Percentiles rank a stretch among this genome's conserved stretches.
These are phyloP conservation scores for Poronia punctata DNA, from an alignment of 495 filamentous ascomycete genomes.

Conservation along the genomic window DNA sequence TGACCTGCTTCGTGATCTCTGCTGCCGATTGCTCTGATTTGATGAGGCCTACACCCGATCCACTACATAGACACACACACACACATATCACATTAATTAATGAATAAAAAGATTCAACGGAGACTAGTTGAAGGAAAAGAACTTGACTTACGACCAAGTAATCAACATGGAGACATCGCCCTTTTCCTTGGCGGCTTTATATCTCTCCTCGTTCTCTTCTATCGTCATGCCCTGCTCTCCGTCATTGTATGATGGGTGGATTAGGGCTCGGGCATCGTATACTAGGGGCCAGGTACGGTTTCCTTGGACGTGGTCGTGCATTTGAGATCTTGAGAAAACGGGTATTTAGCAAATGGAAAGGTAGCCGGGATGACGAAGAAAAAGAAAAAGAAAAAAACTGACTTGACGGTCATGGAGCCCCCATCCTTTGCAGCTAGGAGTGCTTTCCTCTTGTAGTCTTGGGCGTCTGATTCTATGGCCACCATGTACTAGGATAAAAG, in stretches of 20 bases:
- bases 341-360: neutral
- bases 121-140: neutral
- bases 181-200: conserved; percentile 41
- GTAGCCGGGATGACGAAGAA: neutral
- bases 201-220: conserved; percentile 49
- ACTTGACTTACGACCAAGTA: conserved; percentile 50
- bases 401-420: conserved; percentile 54
- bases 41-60: conserved; percentile 56
- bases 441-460: conserved; percentile 52
- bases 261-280: conserved; percentile 60
- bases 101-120: neutral
- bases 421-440: conserved; percentile 58
- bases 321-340: conserved; percentile 36
- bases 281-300: conserved; percentile 56
- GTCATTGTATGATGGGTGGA: conserved; percentile 54
- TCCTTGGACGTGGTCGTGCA: conserved; percentile 65
- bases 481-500: conserved; percentile 45
- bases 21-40: conserved; percentile 60
- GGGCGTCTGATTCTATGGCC: conserved; percentile 55
- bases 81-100: no score
- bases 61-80: conserved; percentile 20
- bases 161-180: conserved; percentile 28
- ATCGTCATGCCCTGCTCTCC: conserved; percentile 45
- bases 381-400: conserved; percentile 2
- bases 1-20: conserved; percentile 63